phyloP scores from a whole-genome alignment of 768 basidiomycete genomes.

The Suillus sp. region DNA sequence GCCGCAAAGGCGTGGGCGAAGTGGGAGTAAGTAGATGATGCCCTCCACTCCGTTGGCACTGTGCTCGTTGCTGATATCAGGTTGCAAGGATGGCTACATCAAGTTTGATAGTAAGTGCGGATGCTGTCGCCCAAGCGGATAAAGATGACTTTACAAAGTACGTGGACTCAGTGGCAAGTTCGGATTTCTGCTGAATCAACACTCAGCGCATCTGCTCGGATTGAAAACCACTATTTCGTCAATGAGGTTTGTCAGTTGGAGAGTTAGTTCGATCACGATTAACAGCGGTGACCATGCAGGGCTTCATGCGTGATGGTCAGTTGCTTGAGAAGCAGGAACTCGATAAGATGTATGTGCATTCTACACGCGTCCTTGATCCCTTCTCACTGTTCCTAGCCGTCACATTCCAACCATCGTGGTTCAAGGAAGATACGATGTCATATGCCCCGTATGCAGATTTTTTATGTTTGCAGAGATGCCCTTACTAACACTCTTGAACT shows the following conservation, averaged over 20 bases:
- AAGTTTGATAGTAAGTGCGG: constrained; percentile 68
- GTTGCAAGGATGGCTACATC: constrained; percentile 76
- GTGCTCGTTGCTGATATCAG: constrained; percentile 5
- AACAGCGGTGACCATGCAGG: constrained; percentile 40
- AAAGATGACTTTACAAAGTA: constrained; percentile 78
- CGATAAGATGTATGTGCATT: constrained; percentile 72
- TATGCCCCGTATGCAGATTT: constrained; percentile 68
- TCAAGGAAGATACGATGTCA: constrained; percentile 87
- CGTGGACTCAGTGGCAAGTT: constrained; percentile 24
- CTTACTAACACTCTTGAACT: background rate
- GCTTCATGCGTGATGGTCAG: constrained; percentile 88
- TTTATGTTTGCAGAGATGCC: background rate
- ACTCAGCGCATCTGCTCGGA: constrained; percentile 79
- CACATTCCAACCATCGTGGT: constrained; percentile 83
- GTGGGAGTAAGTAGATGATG: constrained; percentile 71
- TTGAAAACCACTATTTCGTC: constrained; percentile 91
- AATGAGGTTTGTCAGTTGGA: constrained; percentile 54
- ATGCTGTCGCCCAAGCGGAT: constrained; percentile 66
- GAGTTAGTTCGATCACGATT: background rate
- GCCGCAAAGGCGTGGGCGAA: constrained; percentile 88
- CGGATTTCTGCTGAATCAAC: constrained; percentile 13
- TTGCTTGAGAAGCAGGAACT: constrained; percentile 81
- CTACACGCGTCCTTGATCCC: constrained; percentile 14
- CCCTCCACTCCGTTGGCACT: background rate
- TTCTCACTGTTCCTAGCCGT: constrained; percentile 50